Base-by-base conservation (phyloP, 2,329 filamentous ascomycete genomes). In the Talaromyces funiculosus region DNA sequence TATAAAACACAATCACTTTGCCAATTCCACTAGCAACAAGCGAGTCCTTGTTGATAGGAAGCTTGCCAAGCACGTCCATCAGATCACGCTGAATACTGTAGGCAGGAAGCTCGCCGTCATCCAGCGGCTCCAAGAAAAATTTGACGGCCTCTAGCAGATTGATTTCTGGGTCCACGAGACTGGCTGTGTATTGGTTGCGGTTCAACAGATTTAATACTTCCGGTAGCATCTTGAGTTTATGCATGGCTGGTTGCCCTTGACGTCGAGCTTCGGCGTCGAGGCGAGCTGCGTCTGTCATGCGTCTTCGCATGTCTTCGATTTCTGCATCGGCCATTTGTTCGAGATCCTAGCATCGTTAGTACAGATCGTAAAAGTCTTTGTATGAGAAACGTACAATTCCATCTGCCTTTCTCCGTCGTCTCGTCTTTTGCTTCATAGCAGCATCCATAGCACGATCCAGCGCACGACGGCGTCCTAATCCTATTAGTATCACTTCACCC, bases 71-170 rank as follows among this genome's bases (percentile, higher is more conserved):
- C 24, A 90, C 89, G 26, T 85, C 84, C 73, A 99, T 94, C 45
- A 99, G 85, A 72, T 97, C 92, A 63, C 92, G 90, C 78, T 99
- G 94, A 66, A 99, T 97, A 72, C 94, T 94, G 78, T 97, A 99
- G 31, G 94, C 93, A 0, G 94, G 94, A 54, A 99, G 83, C 63
- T 90, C 93, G 61, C 93, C 94, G 71, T 97, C 93, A 68, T 93
- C 92, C 49, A 97, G 83, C 0, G 94, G 94, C 73, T 99, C 94
- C 22, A 99, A 84, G 82, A 97, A 97, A 82, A 96, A 97, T 72
- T 93, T 92, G 70, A 99, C 91, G 14, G 92, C 90, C 75, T 96
- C 91, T 40, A 99, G 80, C 64, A 99, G 89, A 78, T 97, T 97
- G 71, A 89, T 95, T 71, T 99, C 94, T 0, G 93, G 93, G 67